phyloP scores from a whole-genome alignment of 2,329 filamentous ascomycete genomes.

The Ophiocordyceps robertsii region DNA sequence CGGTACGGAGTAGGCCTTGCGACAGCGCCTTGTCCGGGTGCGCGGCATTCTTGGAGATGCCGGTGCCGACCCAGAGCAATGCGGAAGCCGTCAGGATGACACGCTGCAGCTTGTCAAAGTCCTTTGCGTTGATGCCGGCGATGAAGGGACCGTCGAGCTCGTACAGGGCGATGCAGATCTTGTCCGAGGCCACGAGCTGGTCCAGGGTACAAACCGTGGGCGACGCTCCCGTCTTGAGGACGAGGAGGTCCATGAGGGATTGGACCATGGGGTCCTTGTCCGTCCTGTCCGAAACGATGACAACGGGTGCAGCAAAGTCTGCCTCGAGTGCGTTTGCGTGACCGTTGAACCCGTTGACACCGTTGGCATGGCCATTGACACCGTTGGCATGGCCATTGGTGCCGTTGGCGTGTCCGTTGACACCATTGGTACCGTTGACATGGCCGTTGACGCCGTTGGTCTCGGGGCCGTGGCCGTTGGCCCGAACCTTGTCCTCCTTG shows the following conservation, averaged over 20 bases:
- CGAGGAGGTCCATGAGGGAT: slow-evolving; percentile 9
- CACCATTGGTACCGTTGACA: background rate
- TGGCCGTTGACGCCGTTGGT: slow-evolving; percentile 1
- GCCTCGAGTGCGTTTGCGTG: background rate
- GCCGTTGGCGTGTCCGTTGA: background rate
- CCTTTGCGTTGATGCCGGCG: slow-evolving; percentile 19
- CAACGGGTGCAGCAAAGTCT: slow-evolving; percentile 6
- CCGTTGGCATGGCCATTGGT: background rate
- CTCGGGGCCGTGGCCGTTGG: background rate
- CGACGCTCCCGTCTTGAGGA: slow-evolving; percentile 7
- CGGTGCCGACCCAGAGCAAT: slow-evolving; percentile 25
- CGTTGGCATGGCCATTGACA: background rate
- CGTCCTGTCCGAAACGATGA: slow-evolving; percentile 12
- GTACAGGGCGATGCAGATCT: slow-evolving; percentile 24
- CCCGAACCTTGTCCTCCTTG: background rate
- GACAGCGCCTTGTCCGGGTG: slow-evolving; percentile 29
- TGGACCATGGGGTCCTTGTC: slow-evolving; percentile 7
- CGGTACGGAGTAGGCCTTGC: slow-evolving; percentile 28
- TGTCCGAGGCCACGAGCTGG: slow-evolving; percentile 4
- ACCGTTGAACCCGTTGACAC: background rate
- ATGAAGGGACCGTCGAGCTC: slow-evolving; percentile 31
- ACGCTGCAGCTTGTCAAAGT: slow-evolving; percentile 23
- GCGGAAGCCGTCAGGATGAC: slow-evolving; percentile 20
- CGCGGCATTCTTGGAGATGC: slow-evolving; percentile 21
- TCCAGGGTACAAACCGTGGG: slow-evolving; percentile 8